Percentiles rank a stretch among this genome's conserved stretches.
These are phyloP conservation scores for Immersiporthe knoxdaviesiana DNA, from an alignment of 2,329 filamentous ascomycete species.

Conservation along the genomic window DNA sequence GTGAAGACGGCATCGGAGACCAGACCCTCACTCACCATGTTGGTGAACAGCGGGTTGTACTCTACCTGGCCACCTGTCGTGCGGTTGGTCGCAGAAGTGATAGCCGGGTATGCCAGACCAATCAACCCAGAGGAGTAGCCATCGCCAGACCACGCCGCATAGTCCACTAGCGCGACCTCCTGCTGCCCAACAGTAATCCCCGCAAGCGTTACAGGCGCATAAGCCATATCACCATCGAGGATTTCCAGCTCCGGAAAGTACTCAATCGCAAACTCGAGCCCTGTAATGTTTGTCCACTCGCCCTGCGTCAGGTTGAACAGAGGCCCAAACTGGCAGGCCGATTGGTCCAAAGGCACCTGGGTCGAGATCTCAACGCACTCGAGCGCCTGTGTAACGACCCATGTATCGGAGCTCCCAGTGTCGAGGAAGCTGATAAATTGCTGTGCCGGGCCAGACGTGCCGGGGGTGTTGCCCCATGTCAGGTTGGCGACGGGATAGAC, in stretches of 20 bases:
- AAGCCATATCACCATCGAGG: slow-evolving; percentile 50
- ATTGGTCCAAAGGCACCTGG: slow-evolving; percentile 22
- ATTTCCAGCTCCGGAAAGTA: slow-evolving; percentile 28
- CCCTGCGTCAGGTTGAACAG: slow-evolving; percentile 27
- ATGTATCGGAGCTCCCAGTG: slow-evolving; percentile 57
- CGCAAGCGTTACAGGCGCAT: slow-evolving; percentile 51
- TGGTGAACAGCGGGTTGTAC: slow-evolving; percentile 54
- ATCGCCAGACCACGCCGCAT: slow-evolving; percentile 55
- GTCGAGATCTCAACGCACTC: slow-evolving; percentile 43
- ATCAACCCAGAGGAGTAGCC: slow-evolving; percentile 55
- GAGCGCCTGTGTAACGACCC: slow-evolving; percentile 48
- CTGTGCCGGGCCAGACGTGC: slow-evolving; percentile 21
- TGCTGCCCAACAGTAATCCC: slow-evolving; percentile 50
- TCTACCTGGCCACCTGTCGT: slow-evolving; percentile 47
- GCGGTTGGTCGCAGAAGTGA: slow-evolving; percentile 49
- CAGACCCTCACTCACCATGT: slow-evolving; percentile 49
- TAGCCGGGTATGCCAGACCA: slow-evolving; percentile 51
- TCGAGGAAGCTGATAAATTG: slow-evolving; percentile 43
- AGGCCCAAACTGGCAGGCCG: slow-evolving; percentile 31
- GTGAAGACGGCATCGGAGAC: slow-evolving; percentile 49
- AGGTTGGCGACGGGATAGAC: slow-evolving; percentile 31
- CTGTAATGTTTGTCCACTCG: slow-evolving; percentile 23
- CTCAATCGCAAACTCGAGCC: slow-evolving; percentile 22
- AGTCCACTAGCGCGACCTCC: slow-evolving; percentile 53
- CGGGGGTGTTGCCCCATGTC: slow-evolving; percentile 30